Base-by-base conservation (phyloP, 1,284 basidiomycete species). In the Inonotus hispidus region DNA sequence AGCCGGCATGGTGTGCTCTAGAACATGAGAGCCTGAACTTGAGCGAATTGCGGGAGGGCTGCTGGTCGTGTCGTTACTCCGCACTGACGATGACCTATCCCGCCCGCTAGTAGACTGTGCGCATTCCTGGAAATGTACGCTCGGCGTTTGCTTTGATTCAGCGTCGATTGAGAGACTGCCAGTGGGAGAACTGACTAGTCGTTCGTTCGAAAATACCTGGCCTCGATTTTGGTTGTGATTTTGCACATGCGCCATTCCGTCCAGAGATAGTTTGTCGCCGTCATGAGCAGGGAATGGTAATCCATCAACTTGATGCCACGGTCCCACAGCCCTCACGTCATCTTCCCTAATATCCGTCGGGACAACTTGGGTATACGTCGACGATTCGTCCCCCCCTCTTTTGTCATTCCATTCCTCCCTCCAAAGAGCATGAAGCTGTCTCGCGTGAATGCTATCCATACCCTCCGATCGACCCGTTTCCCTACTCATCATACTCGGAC, bases 121-220 rank as follows among this genome's bases (percentile, higher is more conserved):
- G 7, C 21, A 53, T 14, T 63, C 58, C 43, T 43, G 19, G 46
- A 63, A 63, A 53, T 57, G 62, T 7, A 63, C 58, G 29, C 62
- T 63, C 13, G 52, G 35, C 1, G 58, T 11, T 29, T 56, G 37
- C 13, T 58, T 52, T 11, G 59, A 14, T 14, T 63, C 62, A 7
- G 38, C 23, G 19, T 0, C n/a, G 16, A 43, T 43, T 43, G 54
- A 32, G 11, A 45, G 57, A 2, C 58, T 60, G 2, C 39, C 58
- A 16, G 37, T 23, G 1, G 62, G 62, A 19, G 62, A 63, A n/a
- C 54, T 21, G 41, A 32, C 21, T 11, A 60, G 23, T 19, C 13
- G 16, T 10, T 59, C 62, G 47, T 57, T 53, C 25, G 62, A 5
- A 16, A 43, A 43, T 43, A 32, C 32, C 8, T 4, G 32, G 8